These are phyloP conservation scores for Arxiozyma heterogenica DNA, from an alignment of 1,139 yeast genomes.

Conservation along the genomic window DNA sequence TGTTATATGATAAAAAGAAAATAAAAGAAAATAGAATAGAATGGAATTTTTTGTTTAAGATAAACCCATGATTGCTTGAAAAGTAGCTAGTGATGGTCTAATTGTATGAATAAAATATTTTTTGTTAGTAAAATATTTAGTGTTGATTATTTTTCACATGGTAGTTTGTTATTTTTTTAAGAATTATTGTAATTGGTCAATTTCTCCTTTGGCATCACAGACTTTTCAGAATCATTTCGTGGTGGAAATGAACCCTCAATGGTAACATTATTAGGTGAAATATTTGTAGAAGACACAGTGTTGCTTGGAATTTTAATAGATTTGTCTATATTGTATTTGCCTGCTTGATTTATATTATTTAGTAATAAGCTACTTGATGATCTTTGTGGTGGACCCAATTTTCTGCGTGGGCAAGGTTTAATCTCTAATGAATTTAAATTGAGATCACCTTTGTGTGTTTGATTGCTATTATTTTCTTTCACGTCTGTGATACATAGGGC, in stretches of 20 bases:
- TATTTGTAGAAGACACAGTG: slow-evolving; percentile 17
- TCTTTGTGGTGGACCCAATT: slow-evolving; percentile 6
- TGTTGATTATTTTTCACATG: too few species aligned
- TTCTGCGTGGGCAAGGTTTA: slow-evolving; percentile 1
- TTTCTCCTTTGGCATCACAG: slow-evolving; percentile 17
- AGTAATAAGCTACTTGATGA: slow-evolving; percentile 4
- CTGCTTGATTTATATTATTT: not conserved
- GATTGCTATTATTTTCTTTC: slow-evolving; percentile 2
- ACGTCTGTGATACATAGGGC: slow-evolving; percentile 2
- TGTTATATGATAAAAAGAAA: too few species aligned
- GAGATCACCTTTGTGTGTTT: slow-evolving; percentile 1
- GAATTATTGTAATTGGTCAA: not conserved
- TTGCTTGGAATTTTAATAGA: slow-evolving; percentile 10
- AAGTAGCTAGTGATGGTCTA: not conserved
- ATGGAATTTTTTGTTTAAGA: not conserved
- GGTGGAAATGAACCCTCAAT: slow-evolving; percentile 35
- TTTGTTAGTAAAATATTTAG: too few species aligned
- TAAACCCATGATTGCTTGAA: not conserved
- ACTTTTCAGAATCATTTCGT: slow-evolving; percentile 22
- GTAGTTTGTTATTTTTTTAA: not conserved
- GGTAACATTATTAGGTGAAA: slow-evolving; percentile 40
- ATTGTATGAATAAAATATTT: too few species aligned
- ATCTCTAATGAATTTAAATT: slow-evolving; percentile 2
- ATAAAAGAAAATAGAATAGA: too few species aligned
- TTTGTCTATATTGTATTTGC: slow-evolving; percentile 4